A percentile compares a stretch with the other conserved stretches of the same genome.
Evolutionary conservation across 2,329 filamentous ascomycete species (phyloP).

Genomic region (Hawksworthiomyces lignivorus): DNA sequence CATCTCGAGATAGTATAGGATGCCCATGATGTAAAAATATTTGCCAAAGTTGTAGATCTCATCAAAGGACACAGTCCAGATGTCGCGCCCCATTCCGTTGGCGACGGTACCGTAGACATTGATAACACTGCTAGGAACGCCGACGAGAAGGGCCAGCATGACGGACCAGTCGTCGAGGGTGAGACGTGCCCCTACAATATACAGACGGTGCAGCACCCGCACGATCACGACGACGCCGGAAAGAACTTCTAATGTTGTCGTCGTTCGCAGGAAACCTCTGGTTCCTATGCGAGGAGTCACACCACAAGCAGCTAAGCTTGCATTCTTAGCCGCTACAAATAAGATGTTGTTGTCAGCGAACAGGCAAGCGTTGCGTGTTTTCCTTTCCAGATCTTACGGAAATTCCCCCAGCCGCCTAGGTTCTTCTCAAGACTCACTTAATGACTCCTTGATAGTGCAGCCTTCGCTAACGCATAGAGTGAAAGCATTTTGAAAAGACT

Average conservation of each 20-base stretch:
- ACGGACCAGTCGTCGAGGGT: too few species aligned
- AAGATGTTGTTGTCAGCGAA: too few species aligned
- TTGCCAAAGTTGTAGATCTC: conserved; percentile 36
- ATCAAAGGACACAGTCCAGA: conserved; percentile 37
- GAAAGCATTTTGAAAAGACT: not conserved
- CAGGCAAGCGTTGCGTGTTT: too few species aligned
- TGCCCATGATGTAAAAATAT: conserved; percentile 32
- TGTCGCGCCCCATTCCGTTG: conserved; percentile 40
- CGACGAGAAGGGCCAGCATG: conserved; percentile 21
- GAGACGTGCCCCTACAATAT: conserved; percentile 23
- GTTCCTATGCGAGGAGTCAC: too few species aligned
- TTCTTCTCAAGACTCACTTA: too few species aligned
- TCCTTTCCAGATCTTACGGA: too few species aligned
- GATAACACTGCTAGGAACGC: conserved; percentile 21
- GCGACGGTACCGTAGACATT: conserved; percentile 21
- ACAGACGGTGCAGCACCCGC: conserved; percentile 28
- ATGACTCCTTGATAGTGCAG: conserved; percentile 9
- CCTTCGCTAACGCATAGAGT: conserved; percentile 4
- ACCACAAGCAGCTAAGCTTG: too few species aligned
- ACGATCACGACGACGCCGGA: conserved; percentile 28
- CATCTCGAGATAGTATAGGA: conserved; percentile 38
- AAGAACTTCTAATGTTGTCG: conserved; percentile 23
- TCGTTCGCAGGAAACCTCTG: too few species aligned
- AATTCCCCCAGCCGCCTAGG: too few species aligned
- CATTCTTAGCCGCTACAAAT: too few species aligned